Evolutionary conservation across 805 yeast genomes (phyloP).

Genomic region (Saturnispora kantuleensis): DNA sequence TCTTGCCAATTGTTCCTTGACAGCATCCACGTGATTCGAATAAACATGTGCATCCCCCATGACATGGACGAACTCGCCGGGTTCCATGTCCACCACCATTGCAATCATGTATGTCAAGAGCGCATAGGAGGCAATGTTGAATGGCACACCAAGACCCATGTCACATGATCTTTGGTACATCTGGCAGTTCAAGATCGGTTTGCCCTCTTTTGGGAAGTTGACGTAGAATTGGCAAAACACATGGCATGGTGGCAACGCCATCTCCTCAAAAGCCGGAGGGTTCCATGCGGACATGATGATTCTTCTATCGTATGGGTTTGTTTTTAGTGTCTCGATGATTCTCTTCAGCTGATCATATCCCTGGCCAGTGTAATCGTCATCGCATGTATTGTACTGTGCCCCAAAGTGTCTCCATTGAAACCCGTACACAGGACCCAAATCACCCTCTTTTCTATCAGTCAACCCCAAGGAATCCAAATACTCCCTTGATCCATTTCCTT

Average conservation of each 20-base stretch:
- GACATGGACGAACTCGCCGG: constrained; percentile 92
- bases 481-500: constrained; percentile 94
- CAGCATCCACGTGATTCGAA: constrained; percentile 85
- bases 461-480: constrained; percentile 79
- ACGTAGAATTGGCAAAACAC: constrained; percentile 94
- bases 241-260: constrained; percentile 99
- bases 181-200: constrained; percentile 71
- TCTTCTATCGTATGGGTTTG: constrained; percentile 89
- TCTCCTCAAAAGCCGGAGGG: constrained; percentile 84
- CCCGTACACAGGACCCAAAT: constrained; percentile 96
- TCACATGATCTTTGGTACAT: constrained; percentile 97
- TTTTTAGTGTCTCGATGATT: constrained; percentile 68
- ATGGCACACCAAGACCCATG: constrained; percentile 99
- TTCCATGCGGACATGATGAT: constrained; percentile 97
- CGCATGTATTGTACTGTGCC: constrained; percentile 80
- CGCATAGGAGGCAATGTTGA: constrained; percentile 95
- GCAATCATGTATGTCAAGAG: constrained; percentile 91
- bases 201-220: constrained; percentile 48
- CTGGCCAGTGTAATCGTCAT: constrained; percentile 74
- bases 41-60: constrained; percentile 97
- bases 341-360: constrained; percentile 87
- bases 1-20: constrained; percentile 69
- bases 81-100: constrained; percentile 85
- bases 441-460: constrained; percentile 76
- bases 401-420: constrained; percentile 99